Evolutionary conservation across 2,329 filamentous ascomycete genomes (phyloP).

Genomic region (Cyphellophora attinorum): DNA sequence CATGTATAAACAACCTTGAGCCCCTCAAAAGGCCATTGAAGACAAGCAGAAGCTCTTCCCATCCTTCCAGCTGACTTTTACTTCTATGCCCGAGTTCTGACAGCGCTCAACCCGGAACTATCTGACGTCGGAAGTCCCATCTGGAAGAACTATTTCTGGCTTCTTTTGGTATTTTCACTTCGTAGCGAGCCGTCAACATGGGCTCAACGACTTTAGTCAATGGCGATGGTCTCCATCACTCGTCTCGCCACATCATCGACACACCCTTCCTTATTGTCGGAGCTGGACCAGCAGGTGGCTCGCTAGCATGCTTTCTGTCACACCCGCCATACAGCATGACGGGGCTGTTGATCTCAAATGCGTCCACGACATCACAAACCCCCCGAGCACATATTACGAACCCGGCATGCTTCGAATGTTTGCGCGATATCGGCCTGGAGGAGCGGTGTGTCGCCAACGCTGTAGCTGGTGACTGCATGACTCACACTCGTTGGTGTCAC

Average conservation of each 20-base stretch:
- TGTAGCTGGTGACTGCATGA: constrained; percentile 25
- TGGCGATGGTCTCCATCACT: background rate
- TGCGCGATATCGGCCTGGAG: constrained; percentile 36
- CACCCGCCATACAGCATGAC: constrained; percentile 15
- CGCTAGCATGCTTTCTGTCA: constrained; percentile 19
- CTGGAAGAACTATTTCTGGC: too few relatives aligned
- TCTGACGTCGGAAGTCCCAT: too few relatives aligned
- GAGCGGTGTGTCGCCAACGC: constrained; percentile 24
- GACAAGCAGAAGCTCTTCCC: too few relatives aligned
- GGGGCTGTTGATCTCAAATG: constrained; percentile 17
- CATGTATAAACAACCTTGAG: too few relatives aligned
- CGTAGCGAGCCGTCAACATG: background rate
- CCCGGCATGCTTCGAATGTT: constrained; percentile 24
- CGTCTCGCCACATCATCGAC: constrained; percentile 8
- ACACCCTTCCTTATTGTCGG: constrained; percentile 25
- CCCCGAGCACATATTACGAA: constrained; percentile 19
- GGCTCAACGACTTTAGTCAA: background rate
- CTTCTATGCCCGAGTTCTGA: too few relatives aligned
- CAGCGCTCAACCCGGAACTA: too few relatives aligned
- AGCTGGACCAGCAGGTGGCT: constrained; percentile 45
- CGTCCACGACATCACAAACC: constrained; percentile 15
- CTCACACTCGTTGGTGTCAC: constrained; percentile 34
- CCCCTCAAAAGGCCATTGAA: too few relatives aligned
- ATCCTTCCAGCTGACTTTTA: too few relatives aligned
- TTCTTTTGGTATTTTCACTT: background rate